Evolutionary conservation across 2,329 filamentous ascomycete species (phyloP).

Genomic region (Magnaporthiopsis rhizophila): DNA sequence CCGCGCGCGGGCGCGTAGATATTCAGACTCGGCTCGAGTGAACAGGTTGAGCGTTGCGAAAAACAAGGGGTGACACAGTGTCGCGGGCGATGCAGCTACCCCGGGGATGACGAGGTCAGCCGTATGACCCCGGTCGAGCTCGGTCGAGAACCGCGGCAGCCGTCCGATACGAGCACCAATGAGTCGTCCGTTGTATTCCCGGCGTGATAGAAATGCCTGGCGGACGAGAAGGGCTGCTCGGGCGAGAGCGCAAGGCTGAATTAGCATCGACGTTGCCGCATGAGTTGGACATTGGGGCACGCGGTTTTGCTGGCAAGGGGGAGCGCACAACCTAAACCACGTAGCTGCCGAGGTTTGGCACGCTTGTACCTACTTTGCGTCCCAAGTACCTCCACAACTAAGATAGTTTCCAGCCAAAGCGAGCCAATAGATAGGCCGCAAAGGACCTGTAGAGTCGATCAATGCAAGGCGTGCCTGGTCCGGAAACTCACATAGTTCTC

Average conservation of each 20-base stretch:
- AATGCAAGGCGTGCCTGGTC: background rate
- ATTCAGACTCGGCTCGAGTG: too few species aligned
- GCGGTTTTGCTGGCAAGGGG: background rate
- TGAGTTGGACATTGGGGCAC: background rate
- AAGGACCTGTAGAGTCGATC: background rate
- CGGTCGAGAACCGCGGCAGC: background rate
- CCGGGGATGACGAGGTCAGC: background rate
- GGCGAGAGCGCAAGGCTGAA: background rate
- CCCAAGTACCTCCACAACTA: background rate
- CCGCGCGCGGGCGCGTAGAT: too few species aligned
- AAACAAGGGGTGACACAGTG: background rate
- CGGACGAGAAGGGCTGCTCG: background rate
- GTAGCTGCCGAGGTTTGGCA: background rate
- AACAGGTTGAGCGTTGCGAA: too few species aligned
- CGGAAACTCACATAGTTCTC: background rate
- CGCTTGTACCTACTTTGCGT: background rate
- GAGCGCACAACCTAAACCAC: background rate
- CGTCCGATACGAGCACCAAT: background rate
- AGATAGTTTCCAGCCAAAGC: background rate
- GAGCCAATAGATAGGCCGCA: background rate
- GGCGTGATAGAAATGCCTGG: background rate
- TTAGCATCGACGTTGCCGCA: background rate
- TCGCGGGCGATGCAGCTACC: background rate
- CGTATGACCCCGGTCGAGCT: background rate
- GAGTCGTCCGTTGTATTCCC: background rate